A percentile compares a stretch with the other conserved stretches of the same genome.
phyloP scores from a whole-genome alignment of 139 green algal genomes.

The Spirogloea muscicola region DNA sequence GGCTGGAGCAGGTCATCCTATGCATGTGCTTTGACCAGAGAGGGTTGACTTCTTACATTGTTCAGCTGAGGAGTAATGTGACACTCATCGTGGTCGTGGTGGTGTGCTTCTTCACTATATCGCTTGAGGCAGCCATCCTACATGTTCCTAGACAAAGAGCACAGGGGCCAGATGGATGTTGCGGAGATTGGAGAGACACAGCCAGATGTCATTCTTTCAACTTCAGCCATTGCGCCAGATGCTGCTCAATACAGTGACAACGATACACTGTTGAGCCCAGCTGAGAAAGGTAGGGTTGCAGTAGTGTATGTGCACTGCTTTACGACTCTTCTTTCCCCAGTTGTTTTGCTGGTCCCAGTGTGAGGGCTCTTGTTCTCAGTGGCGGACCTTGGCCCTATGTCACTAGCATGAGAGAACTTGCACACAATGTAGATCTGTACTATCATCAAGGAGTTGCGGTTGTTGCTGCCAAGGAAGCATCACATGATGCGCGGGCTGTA shows the following conservation, averaged over 20 bases:
- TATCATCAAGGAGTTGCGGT: neutral
- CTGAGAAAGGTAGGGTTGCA: too few species aligned
- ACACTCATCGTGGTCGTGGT: neutral
- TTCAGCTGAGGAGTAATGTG: slow-evolving; percentile 38
- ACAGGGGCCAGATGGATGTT: slow-evolving; percentile 15
- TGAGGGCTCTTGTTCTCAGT: too few species aligned
- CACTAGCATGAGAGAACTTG: neutral
- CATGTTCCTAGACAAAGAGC: slow-evolving; percentile 44
- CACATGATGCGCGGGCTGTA: too few species aligned
- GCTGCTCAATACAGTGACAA: slow-evolving; percentile 11
- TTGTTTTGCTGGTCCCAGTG: too few species aligned
- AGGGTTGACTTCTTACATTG: slow-evolving; percentile 19
- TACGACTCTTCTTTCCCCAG: too few species aligned
- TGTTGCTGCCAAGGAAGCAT: neutral
- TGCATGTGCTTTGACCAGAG: neutral
- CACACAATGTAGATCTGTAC: neutral
- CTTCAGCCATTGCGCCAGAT: neutral
- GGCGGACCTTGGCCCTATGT: too few species aligned
- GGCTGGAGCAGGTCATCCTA: neutral
- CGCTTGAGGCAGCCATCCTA: slow-evolving; percentile 34
- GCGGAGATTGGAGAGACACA: neutral
- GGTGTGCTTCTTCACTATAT: neutral
- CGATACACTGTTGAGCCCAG: slow-evolving; percentile 21
- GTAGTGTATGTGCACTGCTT: too few species aligned
- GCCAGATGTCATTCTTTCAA: neutral